Conservation (phyloP, 2,329 filamentous ascomycete species). For the Trichoderma semiorbis region DNA sequence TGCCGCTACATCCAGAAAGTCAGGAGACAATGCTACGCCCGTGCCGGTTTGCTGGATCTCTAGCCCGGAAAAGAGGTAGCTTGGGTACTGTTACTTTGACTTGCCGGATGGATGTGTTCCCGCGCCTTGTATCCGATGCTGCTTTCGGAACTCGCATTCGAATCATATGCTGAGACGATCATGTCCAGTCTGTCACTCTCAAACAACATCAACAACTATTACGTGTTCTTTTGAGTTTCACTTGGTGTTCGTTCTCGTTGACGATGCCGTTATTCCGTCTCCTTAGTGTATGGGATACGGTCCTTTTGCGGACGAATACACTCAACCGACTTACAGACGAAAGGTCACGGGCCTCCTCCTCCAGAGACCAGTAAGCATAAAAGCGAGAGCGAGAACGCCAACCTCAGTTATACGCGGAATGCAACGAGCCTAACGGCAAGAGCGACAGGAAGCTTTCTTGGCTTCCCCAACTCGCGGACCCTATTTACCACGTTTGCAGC, state of each 20-base stretch:
- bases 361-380: background rate
- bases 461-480: background rate
- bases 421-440: background rate
- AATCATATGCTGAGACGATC: background rate
- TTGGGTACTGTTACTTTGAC: background rate
- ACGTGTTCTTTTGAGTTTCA: background rate
- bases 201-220: background rate
- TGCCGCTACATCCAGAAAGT: background rate
- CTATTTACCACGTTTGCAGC: background rate
- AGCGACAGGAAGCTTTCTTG: constrained; percentile 8
- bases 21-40: background rate
- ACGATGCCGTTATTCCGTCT: background rate
- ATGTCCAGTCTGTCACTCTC: background rate
- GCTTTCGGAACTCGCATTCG: background rate
- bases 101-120: background rate
- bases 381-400: background rate
- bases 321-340: background rate
- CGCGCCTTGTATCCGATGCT: background rate
- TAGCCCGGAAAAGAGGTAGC: background rate
- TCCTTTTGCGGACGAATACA: constrained; percentile 1
- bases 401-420: background rate
- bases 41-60: background rate
- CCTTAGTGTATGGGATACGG: background rate
- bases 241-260: background rate
- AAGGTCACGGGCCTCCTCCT: background rate